Conservation (phyloP, 495 filamentous ascomycete species). For the Chlorociboria aeruginascens region DNA sequence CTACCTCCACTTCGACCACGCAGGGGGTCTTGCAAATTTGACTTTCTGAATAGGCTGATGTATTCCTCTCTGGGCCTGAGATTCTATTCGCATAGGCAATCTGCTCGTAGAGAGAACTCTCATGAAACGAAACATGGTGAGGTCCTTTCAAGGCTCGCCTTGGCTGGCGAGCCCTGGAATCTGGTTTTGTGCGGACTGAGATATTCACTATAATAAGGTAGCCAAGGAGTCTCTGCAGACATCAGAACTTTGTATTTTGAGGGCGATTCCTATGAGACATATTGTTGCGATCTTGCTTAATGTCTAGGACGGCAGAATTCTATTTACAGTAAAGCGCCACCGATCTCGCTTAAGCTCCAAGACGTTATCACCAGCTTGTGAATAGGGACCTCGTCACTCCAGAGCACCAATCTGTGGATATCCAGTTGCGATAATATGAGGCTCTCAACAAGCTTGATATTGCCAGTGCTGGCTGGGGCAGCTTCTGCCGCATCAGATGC, state of each 20-base stretch:
- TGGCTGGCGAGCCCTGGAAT: constrained; percentile 2
- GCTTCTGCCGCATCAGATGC: constrained; percentile 18
- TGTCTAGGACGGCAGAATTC: too few relatives aligned
- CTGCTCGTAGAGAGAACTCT: constrained; percentile 13
- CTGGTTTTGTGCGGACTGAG: not conserved
- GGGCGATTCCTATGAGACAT: too few relatives aligned
- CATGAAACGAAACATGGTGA: constrained; percentile 11
- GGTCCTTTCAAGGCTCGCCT: constrained; percentile 5
- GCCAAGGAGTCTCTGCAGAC: too few relatives aligned
- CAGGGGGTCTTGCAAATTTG: constrained; percentile 1
- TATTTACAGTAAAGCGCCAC: not conserved
- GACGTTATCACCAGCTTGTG: not conserved
- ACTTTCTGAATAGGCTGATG: constrained; percentile 9
- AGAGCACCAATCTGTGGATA: not conserved
- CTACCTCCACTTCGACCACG: constrained; percentile 1
- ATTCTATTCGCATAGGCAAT: constrained; percentile 13
- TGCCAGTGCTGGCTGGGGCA: constrained; percentile 25
- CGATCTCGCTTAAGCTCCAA: not conserved
- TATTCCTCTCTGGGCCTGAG: not conserved
- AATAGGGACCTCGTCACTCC: constrained; percentile 6
- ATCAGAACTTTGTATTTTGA: too few relatives aligned
- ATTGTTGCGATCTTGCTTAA: too few relatives aligned
- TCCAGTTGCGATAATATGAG: constrained; percentile 14
- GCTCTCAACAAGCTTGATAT: constrained; percentile 23
- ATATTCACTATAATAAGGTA: too few relatives aligned